phyloP scores from a whole-genome alignment of 1,139 yeast genomes.

The Yamadazyma triangularis region DNA sequence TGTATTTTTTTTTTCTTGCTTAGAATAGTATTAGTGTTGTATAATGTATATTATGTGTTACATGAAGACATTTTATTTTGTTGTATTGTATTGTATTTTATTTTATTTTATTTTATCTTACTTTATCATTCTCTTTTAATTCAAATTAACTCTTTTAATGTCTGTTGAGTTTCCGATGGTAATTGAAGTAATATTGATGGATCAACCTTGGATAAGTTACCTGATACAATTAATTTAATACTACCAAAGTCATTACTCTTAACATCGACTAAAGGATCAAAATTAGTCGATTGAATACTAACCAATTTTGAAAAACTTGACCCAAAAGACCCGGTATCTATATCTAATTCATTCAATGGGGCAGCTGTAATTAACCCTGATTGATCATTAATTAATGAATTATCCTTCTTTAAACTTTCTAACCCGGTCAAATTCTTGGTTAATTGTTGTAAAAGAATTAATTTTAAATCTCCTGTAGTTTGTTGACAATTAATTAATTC shows the following conservation, averaged over 20 bases:
- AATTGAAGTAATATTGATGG: conserved; percentile 29
- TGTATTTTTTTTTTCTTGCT: too few species aligned
- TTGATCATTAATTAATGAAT: conserved; percentile 2
- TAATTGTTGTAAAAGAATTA: conserved; percentile 50
- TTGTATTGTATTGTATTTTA: conserved; percentile 2
- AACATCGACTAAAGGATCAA: conserved; percentile 62
- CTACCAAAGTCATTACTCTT: conserved; percentile 31
- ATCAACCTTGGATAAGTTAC: conserved; percentile 28
- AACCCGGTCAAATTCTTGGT: conserved; percentile 41
- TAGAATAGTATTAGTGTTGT: too few species aligned
- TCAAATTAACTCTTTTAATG: conserved; percentile 10
- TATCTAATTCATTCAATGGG: conserved; percentile 50
- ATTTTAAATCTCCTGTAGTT: conserved; percentile 34
- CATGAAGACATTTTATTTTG: too few species aligned
- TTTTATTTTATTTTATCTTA: too few species aligned
- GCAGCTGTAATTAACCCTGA: conserved; percentile 12
- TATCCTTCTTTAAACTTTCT: conserved; percentile 26
- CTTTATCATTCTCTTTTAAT: not conserved
- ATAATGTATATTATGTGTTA: too few species aligned
- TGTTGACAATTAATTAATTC: conserved; percentile 36
- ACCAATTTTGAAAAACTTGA: conserved; percentile 74
- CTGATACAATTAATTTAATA: conserved; percentile 26
- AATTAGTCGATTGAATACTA: conserved; percentile 53
- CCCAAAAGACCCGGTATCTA: conserved; percentile 73
- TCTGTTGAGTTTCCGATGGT: conserved; percentile 18